Base-by-base conservation (phyloP, 345 rosid genomes). In the Cardamine chenopodiifolia region DNA sequence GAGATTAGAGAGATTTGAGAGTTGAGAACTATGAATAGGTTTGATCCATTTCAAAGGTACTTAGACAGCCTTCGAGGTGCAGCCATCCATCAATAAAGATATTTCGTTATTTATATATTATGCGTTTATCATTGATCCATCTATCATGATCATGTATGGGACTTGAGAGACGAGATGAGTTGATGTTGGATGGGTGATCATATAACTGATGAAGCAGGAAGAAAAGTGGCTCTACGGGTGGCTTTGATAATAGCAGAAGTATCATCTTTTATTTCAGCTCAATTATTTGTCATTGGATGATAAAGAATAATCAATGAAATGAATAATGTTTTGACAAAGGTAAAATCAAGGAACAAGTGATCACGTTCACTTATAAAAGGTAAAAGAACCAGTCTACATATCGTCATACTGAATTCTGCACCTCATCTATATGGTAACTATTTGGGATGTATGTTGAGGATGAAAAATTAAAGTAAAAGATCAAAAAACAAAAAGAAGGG, bases 191-290 rank as follows among this genome's bases (percentile, higher is more conserved):
- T 2, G 88, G 86, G 63, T 77, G 84, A 55, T 86, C 82, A 14
- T 84, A 78, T 72, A 86, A 78, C 72, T 83, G 95, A 44, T 89
- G 93, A 61, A 84, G 80, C 34, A 90, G 85, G 53, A 87, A 84
- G 66, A 85, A 78, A 47, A 89, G 49, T 40, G 76, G 80, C 70
- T 90, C 96, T 35, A 79, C 53, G 18, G 88, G 78, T 56, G 89
- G 83, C 49, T 85, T 85, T 64, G 97, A 86, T 78, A 93, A 17
- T 72, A 90, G 69, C 65, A 93, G 86, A 29, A 93, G 39, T 14
- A 81, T 79, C 62, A 87, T 77, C 80, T 85, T 87, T 80, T 76
- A 82, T 78, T 84, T 85, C 82, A 93, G 78, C 62, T 86, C 87
- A 71, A 78, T 73, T 54, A 86, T 48, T 91, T 88, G 91, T 29